Evolutionary conservation across 2,329 filamentous ascomycete species (phyloP).

Genomic region (Sordariomycetes sp.): DNA sequence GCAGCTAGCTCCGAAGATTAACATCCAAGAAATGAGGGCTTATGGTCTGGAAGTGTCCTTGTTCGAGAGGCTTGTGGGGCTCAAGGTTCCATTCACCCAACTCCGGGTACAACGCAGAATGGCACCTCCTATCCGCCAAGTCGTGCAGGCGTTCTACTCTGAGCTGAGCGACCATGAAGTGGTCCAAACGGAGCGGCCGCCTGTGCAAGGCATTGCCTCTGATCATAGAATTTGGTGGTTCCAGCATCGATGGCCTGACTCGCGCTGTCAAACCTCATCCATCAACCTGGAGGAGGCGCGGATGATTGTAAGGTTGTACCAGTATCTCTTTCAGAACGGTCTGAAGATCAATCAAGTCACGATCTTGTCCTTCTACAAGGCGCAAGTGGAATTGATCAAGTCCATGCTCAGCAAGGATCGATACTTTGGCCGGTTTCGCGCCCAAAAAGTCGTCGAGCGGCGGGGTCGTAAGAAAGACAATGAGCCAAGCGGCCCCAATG

Average conservation of each 20-base stretch:
- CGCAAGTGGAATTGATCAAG: slow-evolving; percentile 61
- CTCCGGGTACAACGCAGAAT: slow-evolving; percentile 59
- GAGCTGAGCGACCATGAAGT: slow-evolving; percentile 31
- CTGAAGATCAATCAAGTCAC: slow-evolving; percentile 56
- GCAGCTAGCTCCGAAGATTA: slow-evolving; percentile 64
- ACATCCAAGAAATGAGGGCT: slow-evolving; percentile 52
- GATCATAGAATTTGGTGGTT: slow-evolving; percentile 30
- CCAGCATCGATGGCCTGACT: slow-evolving; percentile 51
- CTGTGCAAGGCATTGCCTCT: slow-evolving; percentile 33
- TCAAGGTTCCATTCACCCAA: slow-evolving; percentile 52
- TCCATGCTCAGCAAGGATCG: slow-evolving; percentile 28
- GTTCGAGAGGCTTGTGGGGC: slow-evolving; percentile 68
- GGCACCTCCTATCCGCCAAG: slow-evolving; percentile 32
- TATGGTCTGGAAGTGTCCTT: slow-evolving; percentile 65
- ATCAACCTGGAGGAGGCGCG: slow-evolving; percentile 63
- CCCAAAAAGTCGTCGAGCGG: no score
- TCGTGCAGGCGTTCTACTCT: slow-evolving; percentile 40
- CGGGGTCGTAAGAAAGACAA: no score
- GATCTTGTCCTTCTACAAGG: slow-evolving; percentile 80
- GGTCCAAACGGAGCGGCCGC: slow-evolving; percentile 25
- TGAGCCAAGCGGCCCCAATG: no score
- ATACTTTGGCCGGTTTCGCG: slow-evolving; percentile 13
- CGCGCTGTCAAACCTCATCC: slow-evolving; percentile 52
- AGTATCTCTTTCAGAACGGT: slow-evolving; percentile 64
- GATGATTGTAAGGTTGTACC: slow-evolving; percentile 66